phyloP scores from a whole-genome alignment of 192 early-diverging fungal species.

The Coemansia aciculifera region DNA sequence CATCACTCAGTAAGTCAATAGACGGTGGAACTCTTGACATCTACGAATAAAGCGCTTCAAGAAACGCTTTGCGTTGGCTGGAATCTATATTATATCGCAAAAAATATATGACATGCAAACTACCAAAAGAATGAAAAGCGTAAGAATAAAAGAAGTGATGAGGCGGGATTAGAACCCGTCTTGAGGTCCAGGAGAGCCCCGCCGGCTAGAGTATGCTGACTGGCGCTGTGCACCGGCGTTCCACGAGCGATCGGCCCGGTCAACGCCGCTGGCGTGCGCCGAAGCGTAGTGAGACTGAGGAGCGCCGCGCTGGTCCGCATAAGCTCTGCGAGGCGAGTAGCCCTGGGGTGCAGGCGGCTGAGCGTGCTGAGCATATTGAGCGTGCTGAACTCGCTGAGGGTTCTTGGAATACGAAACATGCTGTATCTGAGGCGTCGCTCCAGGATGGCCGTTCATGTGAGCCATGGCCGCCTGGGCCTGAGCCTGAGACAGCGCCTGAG shows the following conservation, averaged over 20 bases:
- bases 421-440: background rate
- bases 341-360: background rate
- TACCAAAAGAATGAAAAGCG: background rate
- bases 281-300: background rate
- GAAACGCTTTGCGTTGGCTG: too few relatives aligned
- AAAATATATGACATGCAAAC: background rate
- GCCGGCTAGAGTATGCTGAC: background rate
- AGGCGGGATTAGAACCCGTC: background rate
- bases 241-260: conserved; percentile 1
- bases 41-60: background rate
- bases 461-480: background rate
- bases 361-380: background rate
- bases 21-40: background rate
- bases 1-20: conserved; percentile 26
- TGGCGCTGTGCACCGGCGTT: background rate
- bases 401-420: background rate
- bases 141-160: background rate
- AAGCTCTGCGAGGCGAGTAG: background rate
- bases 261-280: conserved; percentile 1
- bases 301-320: background rate
- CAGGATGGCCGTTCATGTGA: background rate
- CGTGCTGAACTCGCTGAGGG: background rate
- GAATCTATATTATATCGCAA: background rate
- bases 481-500: background rate
- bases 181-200: background rate